Percentiles rank a stretch among this genome's conserved stretches.
These are phyloP conservation scores for Erigeron philadelphicus DNA, from an alignment of 140 eudicot species.

Conservation along the genomic window DNA sequence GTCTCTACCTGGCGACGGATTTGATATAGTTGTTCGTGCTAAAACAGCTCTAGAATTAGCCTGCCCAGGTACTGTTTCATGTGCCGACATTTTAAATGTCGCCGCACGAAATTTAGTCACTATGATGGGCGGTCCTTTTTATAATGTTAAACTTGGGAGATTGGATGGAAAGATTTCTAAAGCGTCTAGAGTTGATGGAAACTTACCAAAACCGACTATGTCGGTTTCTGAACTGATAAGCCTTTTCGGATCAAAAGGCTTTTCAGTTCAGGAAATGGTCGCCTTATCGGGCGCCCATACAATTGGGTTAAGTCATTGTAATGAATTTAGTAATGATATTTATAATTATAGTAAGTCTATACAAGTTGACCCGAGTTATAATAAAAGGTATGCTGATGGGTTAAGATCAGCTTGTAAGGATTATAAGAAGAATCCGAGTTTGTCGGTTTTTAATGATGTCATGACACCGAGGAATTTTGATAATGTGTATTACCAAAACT, in stretches of 20 bases:
- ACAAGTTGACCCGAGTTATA: conserved; percentile 35
- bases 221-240: conserved; percentile 39
- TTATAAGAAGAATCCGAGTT: conserved; percentile 37
- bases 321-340: conserved; percentile 35
- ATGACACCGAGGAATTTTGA: conserved; percentile 58
- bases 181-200: conserved; percentile 39
- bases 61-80: conserved; percentile 62
- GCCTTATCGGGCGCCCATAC: conserved; percentile 54
- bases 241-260: conserved; percentile 41
- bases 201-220: conserved; percentile 50
- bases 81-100: conserved; percentile 64
- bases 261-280: conserved; percentile 55
- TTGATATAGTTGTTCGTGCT: conserved; percentile 59
- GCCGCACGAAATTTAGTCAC: conserved; percentile 52
- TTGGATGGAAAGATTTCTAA: conserved; percentile 35
- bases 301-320: conserved; percentile 42
- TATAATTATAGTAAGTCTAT: conserved; percentile 36
- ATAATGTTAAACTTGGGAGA: conserved; percentile 42
- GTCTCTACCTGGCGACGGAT: conserved; percentile 73
- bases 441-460: conserved; percentile 46
- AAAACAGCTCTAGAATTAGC: conserved; percentile 59
- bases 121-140: conserved; percentile 60
- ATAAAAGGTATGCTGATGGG: conserved; percentile 37
- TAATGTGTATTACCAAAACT: conserved; percentile 41
- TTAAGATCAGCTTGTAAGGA: conserved; percentile 43